Evolutionary conservation across 495 filamentous ascomycete species (phyloP), one percentile per base, ranked within the genome.

Genomic region (Aspergillus cavernicola): DNA sequence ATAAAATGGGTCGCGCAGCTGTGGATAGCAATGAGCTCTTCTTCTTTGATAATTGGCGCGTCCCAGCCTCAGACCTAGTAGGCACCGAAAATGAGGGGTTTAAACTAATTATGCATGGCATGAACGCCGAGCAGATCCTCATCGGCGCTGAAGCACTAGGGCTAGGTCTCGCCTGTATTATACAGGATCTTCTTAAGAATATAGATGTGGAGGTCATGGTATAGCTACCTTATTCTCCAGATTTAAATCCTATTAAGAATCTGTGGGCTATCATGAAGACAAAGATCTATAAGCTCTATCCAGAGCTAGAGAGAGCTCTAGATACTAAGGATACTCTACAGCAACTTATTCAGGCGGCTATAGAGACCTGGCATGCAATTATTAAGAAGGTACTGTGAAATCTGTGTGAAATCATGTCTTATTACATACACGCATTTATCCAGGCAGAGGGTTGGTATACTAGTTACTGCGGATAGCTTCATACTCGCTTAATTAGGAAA

Each of bases 11-110:
- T 22, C 82, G 82, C 2, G 67, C 80, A 12, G 82, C 84, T 0
- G 73, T 87, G 12, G 82, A 86, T 62, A 84, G 84, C 7, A 87
- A 87, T 58, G 80, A 86, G 59, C 80, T 87, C 13, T 88, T 87
- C 70, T 87, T 87, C n/a, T n/a, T n/a, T 64, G 82, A 86, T 61
- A 77, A 79, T 39, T 88, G 85, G 66, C 50, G 53, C 12, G 77
- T 87, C 12, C 73, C 80, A 66, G 50, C 29, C 0, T 12, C 6
- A 0, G 50, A 53, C 22, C 24, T 84, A 4, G 80, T 87, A 36
- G 85, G 84, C 6, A 55, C 74, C 26, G 84, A 86, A 63, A 80
- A 81, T 23, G 71, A 84, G 45, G 85, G 85, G 12, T 87, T 87
- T 70, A 80, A 80, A 58, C 81, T 84, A 48, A 70, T 88, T 29